A percentile compares a stretch with the other conserved stretches of the same genome.
Conservation (phyloP, 192 early-diverging fungal genomes). For the Backusella parvicylindrica region DNA sequence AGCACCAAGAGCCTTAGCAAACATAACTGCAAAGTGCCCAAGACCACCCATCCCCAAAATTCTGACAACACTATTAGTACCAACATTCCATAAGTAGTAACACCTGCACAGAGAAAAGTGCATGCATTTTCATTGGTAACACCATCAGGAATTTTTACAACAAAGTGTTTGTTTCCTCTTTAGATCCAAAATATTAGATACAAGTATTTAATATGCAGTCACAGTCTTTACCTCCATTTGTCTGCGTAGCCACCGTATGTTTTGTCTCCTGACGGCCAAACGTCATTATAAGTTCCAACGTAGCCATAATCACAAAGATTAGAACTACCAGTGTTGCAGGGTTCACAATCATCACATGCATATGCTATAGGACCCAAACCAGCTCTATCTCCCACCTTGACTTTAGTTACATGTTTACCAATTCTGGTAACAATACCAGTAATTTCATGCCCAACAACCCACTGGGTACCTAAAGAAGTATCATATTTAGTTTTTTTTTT, state of each 20-base stretch:
- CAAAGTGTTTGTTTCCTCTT: constrained; percentile 46
- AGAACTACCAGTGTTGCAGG: not conserved
- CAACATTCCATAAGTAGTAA: constrained; percentile 54
- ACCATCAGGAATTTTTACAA: constrained; percentile 52
- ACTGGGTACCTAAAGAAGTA: not conserved
- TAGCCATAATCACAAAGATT: not conserved
- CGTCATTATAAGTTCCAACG: constrained; percentile 19
- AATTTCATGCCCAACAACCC: constrained; percentile 50
- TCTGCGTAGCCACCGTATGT: constrained; percentile 42
- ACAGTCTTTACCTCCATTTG: constrained; percentile 26
- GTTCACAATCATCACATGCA: not conserved
- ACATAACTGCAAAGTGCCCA: constrained; percentile 60
- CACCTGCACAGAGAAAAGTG: constrained; percentile 71
- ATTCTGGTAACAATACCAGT: constrained; percentile 36
- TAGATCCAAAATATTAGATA: not conserved
- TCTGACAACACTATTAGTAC: constrained; percentile 18
- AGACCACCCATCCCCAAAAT: constrained; percentile 32
- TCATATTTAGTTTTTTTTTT: not conserved
- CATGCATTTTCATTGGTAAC: constrained; percentile 52
- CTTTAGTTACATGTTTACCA: constrained; percentile 32
- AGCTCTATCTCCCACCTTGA: constrained; percentile 58
- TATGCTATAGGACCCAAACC: constrained; percentile 31
- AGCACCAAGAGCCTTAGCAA: constrained; percentile 39
- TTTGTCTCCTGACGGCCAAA: not conserved
- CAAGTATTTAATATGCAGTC: not conserved